Base-by-base conservation (phyloP, 1,139 yeast species). In the Casaregolazyma suthepensis region DNA sequence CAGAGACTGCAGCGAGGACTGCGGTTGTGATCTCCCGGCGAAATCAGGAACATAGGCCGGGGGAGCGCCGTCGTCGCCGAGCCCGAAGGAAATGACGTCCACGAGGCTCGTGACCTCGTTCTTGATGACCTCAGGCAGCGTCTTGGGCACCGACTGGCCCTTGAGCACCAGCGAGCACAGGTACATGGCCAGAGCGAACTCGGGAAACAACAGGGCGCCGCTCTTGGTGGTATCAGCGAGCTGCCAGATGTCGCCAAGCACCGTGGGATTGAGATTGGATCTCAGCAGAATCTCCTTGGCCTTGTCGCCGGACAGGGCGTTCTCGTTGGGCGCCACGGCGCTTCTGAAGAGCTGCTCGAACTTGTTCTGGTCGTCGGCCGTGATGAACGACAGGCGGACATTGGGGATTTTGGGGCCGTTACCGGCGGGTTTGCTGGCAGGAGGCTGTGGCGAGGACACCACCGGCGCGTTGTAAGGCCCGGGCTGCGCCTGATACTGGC, bases 121-220 rank as follows among this genome's bases (percentile, higher is more conserved):
- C 62, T 75, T 75, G 74, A 91, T 81, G 60, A 79, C 83, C 18
- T 80, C 80, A 20, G 95, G 96, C 58, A 93, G 72, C 29, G 75
- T 75, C 43, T 76, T 75, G 1, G 99, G 98, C 54, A 91, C 74
- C 1, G 85, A 74, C 55, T 85, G 87, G 23, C 96, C 96, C 63
- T 82, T 82, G 61, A 88, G 75, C 0, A 86, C 86, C 66, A 82
- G 71, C 60, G 88, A 87, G 66, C 96, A 90, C 60, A 93, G 76
- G 68, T 89, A 95, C 76, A 93, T 82, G 17, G 96, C 95, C 62
- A 91, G 76, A 12, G 96, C 96, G 74, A 93, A 93, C 68, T 93
- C 98, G 0, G 99, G 99, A 65, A 91, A 93, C 59, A 93, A 72
- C 56, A 93, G 77, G 48, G 83, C 78, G 1, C 98, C 98, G 3